A percentile compares a stretch with the other conserved stretches of the same genome.
phyloP scores from a whole-genome alignment of 2,329 filamentous ascomycete genomes.

The Phyllosticta citriasiana region DNA sequence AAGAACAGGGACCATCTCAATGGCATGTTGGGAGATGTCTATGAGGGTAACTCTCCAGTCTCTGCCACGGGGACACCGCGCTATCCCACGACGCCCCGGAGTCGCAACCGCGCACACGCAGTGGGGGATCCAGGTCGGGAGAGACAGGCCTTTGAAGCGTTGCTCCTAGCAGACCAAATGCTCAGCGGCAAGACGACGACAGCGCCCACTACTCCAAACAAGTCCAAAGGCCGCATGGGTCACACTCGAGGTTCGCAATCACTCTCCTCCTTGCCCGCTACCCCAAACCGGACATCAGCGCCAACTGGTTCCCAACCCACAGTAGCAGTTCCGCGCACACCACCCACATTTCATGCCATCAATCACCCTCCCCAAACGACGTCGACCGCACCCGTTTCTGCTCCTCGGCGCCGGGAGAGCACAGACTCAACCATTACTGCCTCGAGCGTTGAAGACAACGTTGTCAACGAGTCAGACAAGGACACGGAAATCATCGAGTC shows the following conservation, averaged over 20 bases:
- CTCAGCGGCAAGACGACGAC: conserved; percentile 68
- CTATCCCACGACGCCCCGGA: conserved; percentile 20
- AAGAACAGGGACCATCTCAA: conserved; percentile 86
- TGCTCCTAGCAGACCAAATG: conserved; percentile 65
- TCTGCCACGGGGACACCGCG: conserved; percentile 34
- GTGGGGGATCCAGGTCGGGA: conserved; percentile 27
- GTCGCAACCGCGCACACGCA: background rate
- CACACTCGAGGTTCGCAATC: conserved; percentile 73
- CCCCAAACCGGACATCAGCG: conserved; percentile 49
- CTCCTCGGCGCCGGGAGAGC: conserved; percentile 48
- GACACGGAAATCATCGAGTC: conserved; percentile 57
- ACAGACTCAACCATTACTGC: conserved; percentile 49
- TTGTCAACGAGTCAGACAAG: conserved; percentile 52
- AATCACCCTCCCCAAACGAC: conserved; percentile 29
- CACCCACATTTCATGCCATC: conserved; percentile 34
- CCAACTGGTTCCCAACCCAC: conserved; percentile 48
- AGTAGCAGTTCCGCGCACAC: conserved; percentile 44
- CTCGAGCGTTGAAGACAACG: conserved; percentile 32
- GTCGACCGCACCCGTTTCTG: conserved; percentile 31
- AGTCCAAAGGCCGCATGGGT: conserved; percentile 43
- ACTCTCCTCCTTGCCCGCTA: conserved; percentile 73
- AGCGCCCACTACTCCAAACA: conserved; percentile 58
- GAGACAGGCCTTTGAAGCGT: conserved; percentile 62
- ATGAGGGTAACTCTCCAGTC: conserved; percentile 60
- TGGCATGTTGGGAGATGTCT: conserved; percentile 17